Base-by-base conservation (phyloP, 2,329 filamentous ascomycete species). In the Pseudocercospora cruenta region DNA sequence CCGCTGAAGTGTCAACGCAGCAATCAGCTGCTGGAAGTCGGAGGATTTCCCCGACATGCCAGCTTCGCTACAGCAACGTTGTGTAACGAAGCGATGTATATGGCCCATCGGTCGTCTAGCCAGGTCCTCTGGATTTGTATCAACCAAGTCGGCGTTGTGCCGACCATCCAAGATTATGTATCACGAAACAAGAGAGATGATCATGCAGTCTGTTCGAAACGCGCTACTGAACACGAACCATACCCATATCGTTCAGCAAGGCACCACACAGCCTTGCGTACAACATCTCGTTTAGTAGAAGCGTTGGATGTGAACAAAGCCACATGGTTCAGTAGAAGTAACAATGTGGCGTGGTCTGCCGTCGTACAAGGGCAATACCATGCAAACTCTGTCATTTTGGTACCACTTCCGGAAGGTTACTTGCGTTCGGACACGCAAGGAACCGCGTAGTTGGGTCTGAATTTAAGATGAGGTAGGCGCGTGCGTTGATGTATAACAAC, bases 181-280 rank as follows among this genome's bases (percentile, higher is more conserved):
- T 16, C 51, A 55, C 51, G 24, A 55, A 55, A 14, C 8, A 26
- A 16, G 3, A 55, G 19, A 6, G 24, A 51, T 51, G 12, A 14
- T 22, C 9, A 26, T 26, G 5, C 47, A 51, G 14, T 16, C 10
- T 22, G 47, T 26, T 51, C 47, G 24, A 26, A 22, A 51, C 47
- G 16, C 24, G 51, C 55, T 39, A 58, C 55, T 26, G 14, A 31
- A 39, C 55, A 24, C 31, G 55, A 36, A 22, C 14, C 47, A 53
- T 53, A 26, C 21, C 14, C 10, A n/a, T 26, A 26, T 6, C 3
- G 33, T 58, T 14, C 16, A 36, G 55, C 55, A 58, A 58, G 55
- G 55, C n/a, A 58, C 28, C n/a, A 58, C 55, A 58, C 55, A 58
- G 55, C 55, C 55, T 58, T 36, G 55, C 55, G 55, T 58, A 43